phyloP scores from a whole-genome alignment of 1,284 basidiomycete species.

The Pterulicium gracile region DNA sequence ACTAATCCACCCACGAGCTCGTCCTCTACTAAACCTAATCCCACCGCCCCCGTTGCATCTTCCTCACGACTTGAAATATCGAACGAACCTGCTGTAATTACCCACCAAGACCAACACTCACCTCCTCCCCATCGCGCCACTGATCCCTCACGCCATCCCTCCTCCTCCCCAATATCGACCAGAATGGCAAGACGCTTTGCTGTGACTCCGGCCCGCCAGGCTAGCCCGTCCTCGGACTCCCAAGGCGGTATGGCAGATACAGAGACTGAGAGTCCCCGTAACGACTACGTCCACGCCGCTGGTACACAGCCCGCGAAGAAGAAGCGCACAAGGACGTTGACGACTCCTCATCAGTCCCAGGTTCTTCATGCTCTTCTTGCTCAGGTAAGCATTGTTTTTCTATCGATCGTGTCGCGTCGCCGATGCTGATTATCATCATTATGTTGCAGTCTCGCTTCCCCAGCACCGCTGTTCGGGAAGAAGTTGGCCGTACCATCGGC shows the following conservation, averaged over 20 bases:
- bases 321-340: constrained; percentile 71
- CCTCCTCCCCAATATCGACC: constrained; percentile 21
- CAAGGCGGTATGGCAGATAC: constrained; percentile 44
- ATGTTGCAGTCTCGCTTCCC: constrained; percentile 67
- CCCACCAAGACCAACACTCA: background rate
- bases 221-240: constrained; percentile 40
- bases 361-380: constrained; percentile 71
- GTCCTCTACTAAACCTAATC: too few species aligned
- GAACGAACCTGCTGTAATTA: constrained; percentile 1
- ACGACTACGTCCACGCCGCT: constrained; percentile 21
- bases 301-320: constrained; percentile 42
- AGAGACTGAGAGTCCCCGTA: constrained; percentile 30
- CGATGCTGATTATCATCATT: constrained; percentile 8
- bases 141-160: constrained; percentile 13
- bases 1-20: constrained; percentile 20
- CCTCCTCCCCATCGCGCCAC: background rate
- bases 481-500: constrained; percentile 73
- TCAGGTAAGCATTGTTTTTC: constrained; percentile 37
- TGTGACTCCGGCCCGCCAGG: constrained; percentile 17
- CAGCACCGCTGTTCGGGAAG: constrained; percentile 73
- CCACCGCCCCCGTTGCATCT: background rate
- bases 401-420: constrained; percentile 5
- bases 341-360: constrained; percentile 75
- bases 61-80: constrained; percentile 1
- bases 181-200: constrained; percentile 20